These are phyloP conservation scores for Penicillium coprophilum DNA, from an alignment of 495 filamentous ascomycete genomes.

Conservation along the genomic window DNA sequence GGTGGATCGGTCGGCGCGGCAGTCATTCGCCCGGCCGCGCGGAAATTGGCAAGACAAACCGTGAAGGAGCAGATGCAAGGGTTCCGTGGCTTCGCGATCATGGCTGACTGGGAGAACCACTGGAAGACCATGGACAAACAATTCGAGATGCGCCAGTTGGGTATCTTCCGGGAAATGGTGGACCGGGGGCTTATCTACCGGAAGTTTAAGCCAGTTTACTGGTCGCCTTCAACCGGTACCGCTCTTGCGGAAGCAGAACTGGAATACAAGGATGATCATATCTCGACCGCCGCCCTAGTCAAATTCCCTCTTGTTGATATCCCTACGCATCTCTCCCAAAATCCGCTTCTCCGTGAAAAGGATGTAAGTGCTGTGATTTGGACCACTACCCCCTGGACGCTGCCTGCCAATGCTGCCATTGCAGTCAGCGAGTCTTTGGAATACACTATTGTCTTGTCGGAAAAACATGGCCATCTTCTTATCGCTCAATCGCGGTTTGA, in stretches of 20 bases:
- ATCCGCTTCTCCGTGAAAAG: conserved; percentile 35
- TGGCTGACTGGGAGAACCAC: conserved; percentile 89
- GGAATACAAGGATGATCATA: conserved; percentile 86
- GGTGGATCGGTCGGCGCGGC: conserved; percentile 30
- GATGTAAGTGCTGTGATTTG: conserved; percentile 77
- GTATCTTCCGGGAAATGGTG: conserved; percentile 82
- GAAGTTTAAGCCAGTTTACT: conserved; percentile 90
- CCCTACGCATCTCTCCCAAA: conserved; percentile 43
- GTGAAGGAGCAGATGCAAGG: conserved; percentile 77
- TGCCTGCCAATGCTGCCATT: conserved; percentile 90
- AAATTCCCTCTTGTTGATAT: conserved; percentile 67
- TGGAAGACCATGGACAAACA: conserved; percentile 90
- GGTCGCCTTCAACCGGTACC: conserved; percentile 87
- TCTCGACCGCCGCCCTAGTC: conserved; percentile 77
- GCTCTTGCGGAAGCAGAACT: conserved; percentile 94
- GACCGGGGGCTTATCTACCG: conserved; percentile 83
- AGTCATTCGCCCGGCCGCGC: conserved; percentile 67
- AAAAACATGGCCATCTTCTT: conserved; percentile 55
- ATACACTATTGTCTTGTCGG: conserved; percentile 67
- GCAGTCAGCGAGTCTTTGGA: conserved; percentile 69
- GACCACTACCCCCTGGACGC: conserved; percentile 98
- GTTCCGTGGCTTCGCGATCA: conserved; percentile 82
- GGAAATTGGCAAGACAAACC: conserved; percentile 69
- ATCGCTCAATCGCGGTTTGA: conserved; percentile 66
- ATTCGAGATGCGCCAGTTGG: conserved; percentile 85